phyloP scores from a whole-genome alignment of 257 asterid species.

The Sherardia arvensis region DNA sequence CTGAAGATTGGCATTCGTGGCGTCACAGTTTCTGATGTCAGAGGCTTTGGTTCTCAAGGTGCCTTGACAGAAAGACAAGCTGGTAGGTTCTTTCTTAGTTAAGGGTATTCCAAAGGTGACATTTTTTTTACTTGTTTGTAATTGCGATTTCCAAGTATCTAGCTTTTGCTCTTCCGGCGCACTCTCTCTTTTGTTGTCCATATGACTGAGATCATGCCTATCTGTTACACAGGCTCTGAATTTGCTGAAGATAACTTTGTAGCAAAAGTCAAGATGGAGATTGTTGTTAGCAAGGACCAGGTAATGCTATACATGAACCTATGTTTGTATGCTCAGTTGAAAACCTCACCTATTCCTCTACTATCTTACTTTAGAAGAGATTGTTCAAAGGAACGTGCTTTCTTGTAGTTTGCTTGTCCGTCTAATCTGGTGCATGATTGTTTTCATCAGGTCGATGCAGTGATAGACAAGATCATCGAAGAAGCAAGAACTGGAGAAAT shows the following conservation, averaged over 20 bases:
- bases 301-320: slow-evolving; percentile 21
- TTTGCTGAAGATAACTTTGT: slow-evolving; percentile 80
- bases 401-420: background rate
- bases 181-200: background rate
- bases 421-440: slow-evolving; percentile 11
- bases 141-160: background rate
- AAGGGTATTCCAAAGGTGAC: slow-evolving; percentile 9
- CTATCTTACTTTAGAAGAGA: background rate
- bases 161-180: background rate
- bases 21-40: slow-evolving; percentile 87
- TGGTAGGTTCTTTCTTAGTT: slow-evolving; percentile 34
- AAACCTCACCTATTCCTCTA: background rate
- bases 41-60: slow-evolving; percentile 97
- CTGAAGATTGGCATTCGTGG: slow-evolving; percentile 96
- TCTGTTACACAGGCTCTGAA: slow-evolving; percentile 61
- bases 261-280: slow-evolving; percentile 87
- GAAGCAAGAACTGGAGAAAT: slow-evolving; percentile 95
- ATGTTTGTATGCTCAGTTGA: background rate
- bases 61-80: slow-evolving; percentile 89
- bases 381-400: background rate
- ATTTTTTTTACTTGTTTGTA: background rate
- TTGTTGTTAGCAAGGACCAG: slow-evolving; percentile 89
- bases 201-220: background rate
- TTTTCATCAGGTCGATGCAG: slow-evolving; percentile 68
- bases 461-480: slow-evolving; percentile 66